phyloP scores from a whole-genome alignment of 106 monocot genomes.

The Triglochin maritima region DNA sequence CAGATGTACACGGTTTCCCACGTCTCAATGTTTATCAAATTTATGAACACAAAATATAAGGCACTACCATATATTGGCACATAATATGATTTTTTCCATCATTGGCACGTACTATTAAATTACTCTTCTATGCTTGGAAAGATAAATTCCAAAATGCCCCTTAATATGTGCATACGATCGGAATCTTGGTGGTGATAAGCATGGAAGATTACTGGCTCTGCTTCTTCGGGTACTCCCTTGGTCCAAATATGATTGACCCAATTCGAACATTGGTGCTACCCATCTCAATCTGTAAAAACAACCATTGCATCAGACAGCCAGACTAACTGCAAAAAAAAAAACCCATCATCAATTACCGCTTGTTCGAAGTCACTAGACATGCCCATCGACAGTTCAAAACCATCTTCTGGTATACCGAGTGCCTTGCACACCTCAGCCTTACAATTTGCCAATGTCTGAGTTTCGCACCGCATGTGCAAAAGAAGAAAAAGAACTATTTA shows the following conservation, averaged over 20 bases:
- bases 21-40: too few species aligned
- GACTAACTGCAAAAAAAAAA: too few species aligned
- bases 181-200: too few species aligned
- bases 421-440: conserved; percentile 51
- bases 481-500: conserved; percentile 3
- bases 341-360: conserved; percentile 35
- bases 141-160: too few species aligned
- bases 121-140: too few species aligned
- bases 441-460: conserved; percentile 50
- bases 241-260: conserved; percentile 83
- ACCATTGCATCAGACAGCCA: background rate
- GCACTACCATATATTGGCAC: too few species aligned
- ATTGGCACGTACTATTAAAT: too few species aligned
- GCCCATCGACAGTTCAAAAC: conserved; percentile 82
- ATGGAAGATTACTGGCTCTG: background rate
- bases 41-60: too few species aligned
- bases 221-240: conserved; percentile 69
- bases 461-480: background rate
- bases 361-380: conserved; percentile 94
- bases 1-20: too few species aligned
- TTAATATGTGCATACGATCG: too few species aligned
- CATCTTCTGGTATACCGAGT: conserved; percentile 40
- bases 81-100: too few species aligned
- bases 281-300: conserved; percentile 77
- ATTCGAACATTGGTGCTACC: conserved; percentile 88